A percentile compares a stretch with the other conserved stretches of the same genome.
Conservation (phyloP, 2,329 filamentous ascomycete species). For the Ascochyta lentis region DNA sequence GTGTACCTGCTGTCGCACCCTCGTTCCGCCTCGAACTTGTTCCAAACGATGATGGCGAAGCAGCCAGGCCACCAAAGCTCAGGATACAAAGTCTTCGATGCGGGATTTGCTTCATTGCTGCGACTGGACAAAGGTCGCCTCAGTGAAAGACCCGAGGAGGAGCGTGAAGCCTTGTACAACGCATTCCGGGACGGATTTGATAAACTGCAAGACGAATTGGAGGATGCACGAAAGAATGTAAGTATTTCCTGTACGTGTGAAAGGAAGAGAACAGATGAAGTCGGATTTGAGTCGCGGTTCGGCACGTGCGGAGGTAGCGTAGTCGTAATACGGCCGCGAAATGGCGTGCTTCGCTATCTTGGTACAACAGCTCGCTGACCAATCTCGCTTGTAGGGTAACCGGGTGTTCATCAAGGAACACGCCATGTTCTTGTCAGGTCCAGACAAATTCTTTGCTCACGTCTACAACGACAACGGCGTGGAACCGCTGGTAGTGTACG, state of each 20-base stretch:
- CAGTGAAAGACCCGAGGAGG: slow-evolving; percentile 17
- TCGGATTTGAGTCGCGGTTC: neutral
- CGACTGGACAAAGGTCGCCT: slow-evolving; percentile 15
- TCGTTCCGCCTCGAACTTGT: slow-evolving; percentile 27
- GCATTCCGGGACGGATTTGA: slow-evolving; percentile 14
- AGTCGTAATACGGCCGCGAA: slow-evolving; percentile 2
- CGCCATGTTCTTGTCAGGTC: slow-evolving; percentile 7
- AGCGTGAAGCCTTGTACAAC: slow-evolving; percentile 12
- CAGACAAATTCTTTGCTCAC: slow-evolving; percentile 18
- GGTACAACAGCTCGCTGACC: neutral
- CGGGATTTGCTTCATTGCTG: slow-evolving; percentile 6
- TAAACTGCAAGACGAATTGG: slow-evolving; percentile 22
- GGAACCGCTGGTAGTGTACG: slow-evolving; percentile 1
- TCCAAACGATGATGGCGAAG: slow-evolving; percentile 30
- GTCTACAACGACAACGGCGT: slow-evolving; percentile 7
- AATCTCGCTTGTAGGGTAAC: slow-evolving; percentile 10
- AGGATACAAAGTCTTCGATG: slow-evolving; percentile 23
- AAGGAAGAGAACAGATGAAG: neutral
- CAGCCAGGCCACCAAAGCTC: slow-evolving; percentile 23
- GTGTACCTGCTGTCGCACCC: slow-evolving; percentile 28
- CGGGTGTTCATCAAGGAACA: slow-evolving; percentile 26
- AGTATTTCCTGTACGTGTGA: slow-evolving; percentile 1
- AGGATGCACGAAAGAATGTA: slow-evolving; percentile 21
- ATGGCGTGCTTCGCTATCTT: slow-evolving; percentile 16
- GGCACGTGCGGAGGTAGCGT: neutral